phyloP scores from a whole-genome alignment of 2,329 filamentous ascomycete genomes.

The Calonectria montana region DNA sequence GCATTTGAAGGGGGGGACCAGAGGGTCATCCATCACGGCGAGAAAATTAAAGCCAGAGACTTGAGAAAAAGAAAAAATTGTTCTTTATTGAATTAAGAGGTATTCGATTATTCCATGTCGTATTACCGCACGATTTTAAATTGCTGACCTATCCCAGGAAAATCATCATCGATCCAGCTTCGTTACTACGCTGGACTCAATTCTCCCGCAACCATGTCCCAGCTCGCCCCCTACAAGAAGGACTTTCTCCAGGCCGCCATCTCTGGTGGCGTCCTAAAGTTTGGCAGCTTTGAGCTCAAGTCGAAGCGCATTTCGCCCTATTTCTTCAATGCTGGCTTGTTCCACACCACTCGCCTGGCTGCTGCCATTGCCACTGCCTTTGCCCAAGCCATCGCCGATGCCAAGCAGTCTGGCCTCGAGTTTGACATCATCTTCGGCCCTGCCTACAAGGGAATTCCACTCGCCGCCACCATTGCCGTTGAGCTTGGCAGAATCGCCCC shows the following conservation, averaged over 20 bases:
- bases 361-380: slow-evolving; percentile 84
- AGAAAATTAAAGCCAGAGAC: slow-evolving; percentile 1
- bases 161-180: background rate
- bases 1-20: background rate
- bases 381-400: slow-evolving; percentile 71
- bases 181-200: background rate
- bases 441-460: slow-evolving; percentile 96
- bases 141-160: background rate
- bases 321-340: slow-evolving; percentile 96
- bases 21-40: slow-evolving; percentile 1
- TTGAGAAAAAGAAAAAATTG: background rate
- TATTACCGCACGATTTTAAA: background rate
- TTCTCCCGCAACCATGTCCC: slow-evolving; percentile 49
- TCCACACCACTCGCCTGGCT: slow-evolving; percentile 84
- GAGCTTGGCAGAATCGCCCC: slow-evolving; percentile 79
- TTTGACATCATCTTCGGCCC: slow-evolving; percentile 94
- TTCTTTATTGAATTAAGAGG: background rate
- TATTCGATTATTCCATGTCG: background rate
- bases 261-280: slow-evolving; percentile 77
- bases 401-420: slow-evolving; percentile 57
- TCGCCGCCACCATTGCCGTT: slow-evolving; percentile 81
- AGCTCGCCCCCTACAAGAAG: slow-evolving; percentile 74
- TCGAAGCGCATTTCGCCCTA: slow-evolving; percentile 92
- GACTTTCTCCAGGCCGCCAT: slow-evolving; percentile 79
- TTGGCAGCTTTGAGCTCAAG: slow-evolving; percentile 90